Conservation (phyloP, 805 yeast genomes). For the Spathaspora arborariae region DNA sequence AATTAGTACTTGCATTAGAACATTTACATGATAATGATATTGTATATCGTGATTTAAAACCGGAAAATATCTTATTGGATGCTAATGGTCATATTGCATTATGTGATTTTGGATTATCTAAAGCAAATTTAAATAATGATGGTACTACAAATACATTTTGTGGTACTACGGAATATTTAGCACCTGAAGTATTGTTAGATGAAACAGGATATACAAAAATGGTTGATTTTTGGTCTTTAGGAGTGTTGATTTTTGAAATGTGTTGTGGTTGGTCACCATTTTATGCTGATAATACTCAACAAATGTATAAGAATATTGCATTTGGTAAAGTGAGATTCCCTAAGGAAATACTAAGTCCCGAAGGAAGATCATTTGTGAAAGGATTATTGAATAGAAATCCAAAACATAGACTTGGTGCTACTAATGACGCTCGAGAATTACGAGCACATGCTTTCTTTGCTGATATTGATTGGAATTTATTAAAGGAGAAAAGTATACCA, state of each 20-base stretch:
- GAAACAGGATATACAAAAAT: conserved; percentile 96
- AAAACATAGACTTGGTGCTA: conserved; percentile 87
- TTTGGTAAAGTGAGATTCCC: conserved; percentile 98
- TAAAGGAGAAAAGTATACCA: conserved; percentile 76
- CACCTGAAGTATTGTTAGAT: conserved; percentile 93
- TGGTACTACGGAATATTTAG: conserved; percentile 97
- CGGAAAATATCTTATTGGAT: conserved; percentile 91
- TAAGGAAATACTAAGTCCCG: conserved; percentile 86
- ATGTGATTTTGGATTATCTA: conserved; percentile 95
- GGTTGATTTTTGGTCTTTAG: conserved; percentile 99
- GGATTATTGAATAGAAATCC: conserved; percentile 95
- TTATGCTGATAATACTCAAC: conserved; percentile 96
- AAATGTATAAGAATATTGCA: conserved; percentile 98
- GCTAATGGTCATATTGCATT: conserved; percentile 97
- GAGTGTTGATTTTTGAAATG: conserved; percentile 96
- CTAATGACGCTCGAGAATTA: conserved; percentile 88
- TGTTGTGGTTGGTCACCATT: conserved; percentile 99
- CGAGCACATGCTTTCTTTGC: conserved; percentile 88
- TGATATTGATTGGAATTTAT: conserved; percentile 86
- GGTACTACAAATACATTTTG: conserved; percentile 96
- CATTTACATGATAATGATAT: conserved; percentile 94
- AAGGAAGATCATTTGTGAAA: conserved; percentile 93
- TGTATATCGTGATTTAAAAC: conserved; percentile 94
- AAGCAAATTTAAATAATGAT: conserved; percentile 81
- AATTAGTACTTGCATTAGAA: conserved; percentile 86